Base-by-base conservation (phyloP, 768 basidiomycete species). In the Trametes meyenii region DNA sequence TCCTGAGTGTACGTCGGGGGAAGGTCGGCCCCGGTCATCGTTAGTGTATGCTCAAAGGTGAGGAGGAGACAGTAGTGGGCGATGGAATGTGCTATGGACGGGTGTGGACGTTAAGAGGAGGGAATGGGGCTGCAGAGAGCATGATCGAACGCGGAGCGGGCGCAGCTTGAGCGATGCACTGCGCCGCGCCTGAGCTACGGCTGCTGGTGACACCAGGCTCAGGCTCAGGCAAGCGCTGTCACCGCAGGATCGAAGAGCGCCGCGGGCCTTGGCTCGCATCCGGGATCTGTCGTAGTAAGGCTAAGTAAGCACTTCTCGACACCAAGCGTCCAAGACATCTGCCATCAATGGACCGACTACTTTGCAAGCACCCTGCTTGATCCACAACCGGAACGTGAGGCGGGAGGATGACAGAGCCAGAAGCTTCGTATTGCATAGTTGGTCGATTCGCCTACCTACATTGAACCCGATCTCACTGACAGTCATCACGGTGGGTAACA, bases 1-100 rank as follows among this genome's bases (percentile, higher is more conserved):
- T 70, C 62, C 38, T 62, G 67, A 33, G 68, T 68, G 58, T 72
- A 72, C 10, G 62, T 68, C 29, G 71, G 71, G 35, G 71, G 71
- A 1, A 67, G 68, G 58, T 72, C 71, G 39, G 66, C 52, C 36
- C 44, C 48, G 38, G 67, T 49, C 68, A 71, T 69, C 38, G 36
- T 40, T 21, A 10, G 19, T 3, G 35, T 19, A 2, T 11, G 50
- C 19, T 14, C 14, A 16, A 2, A 12, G 19, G 17, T 5, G 39
- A 23, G 19, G 35, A 16, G 29, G 13, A n/a, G 49, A 1, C 10
- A 50, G 53, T 60, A 42, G 58, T 50, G 49, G 21, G 14, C 11
- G 59, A 52, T 40, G 29, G 11, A 36, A n/a, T 26, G 38, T 49
- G 44, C 26, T 39, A 53, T 33, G 36, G 23, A 21, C 13, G 11